Conservation (phyloP, 1,284 basidiomycete genomes). For the Schizophyllum commune region DNA sequence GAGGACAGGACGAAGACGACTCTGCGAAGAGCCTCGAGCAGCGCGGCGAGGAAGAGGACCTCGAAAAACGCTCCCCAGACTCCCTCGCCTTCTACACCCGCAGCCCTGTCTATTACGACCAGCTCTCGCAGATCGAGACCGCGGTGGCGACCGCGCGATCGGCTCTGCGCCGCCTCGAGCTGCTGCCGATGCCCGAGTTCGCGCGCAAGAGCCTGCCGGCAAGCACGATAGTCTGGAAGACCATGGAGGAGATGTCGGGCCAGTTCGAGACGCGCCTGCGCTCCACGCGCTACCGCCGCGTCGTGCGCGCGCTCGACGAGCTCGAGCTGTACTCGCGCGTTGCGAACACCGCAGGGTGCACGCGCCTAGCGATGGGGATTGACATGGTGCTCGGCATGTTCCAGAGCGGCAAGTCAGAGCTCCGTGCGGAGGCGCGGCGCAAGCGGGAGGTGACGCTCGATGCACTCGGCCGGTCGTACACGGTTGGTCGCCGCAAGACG, state of each 20-base stretch:
- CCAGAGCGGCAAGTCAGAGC: slow-evolving; percentile 55
- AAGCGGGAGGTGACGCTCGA: slow-evolving; percentile 61
- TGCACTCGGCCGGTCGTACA: slow-evolving; percentile 72
- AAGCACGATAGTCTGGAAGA: slow-evolving; percentile 62
- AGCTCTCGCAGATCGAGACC: slow-evolving; percentile 59
- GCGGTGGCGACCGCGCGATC: slow-evolving; percentile 53
- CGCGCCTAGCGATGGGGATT: slow-evolving; percentile 50
- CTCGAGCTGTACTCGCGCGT: slow-evolving; percentile 69
- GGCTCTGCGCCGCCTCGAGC: slow-evolving; percentile 57
- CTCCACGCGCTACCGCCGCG: slow-evolving; percentile 65
- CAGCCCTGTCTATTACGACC: slow-evolving; percentile 72
- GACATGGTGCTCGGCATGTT: slow-evolving; percentile 53
- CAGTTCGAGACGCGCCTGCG: slow-evolving; percentile 59
- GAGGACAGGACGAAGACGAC: neutral
- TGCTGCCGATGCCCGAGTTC: slow-evolving; percentile 73
- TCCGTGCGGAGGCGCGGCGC: slow-evolving; percentile 48
- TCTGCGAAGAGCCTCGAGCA: neutral
- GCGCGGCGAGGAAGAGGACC: slow-evolving; percentile 7
- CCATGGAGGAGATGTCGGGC: slow-evolving; percentile 47
- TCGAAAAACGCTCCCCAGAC: slow-evolving; percentile 25
- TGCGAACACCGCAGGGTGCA: slow-evolving; percentile 54
- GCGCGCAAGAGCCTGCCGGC: slow-evolving; percentile 55
- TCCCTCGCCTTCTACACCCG: slow-evolving; percentile 87
- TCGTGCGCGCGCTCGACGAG: slow-evolving; percentile 62
- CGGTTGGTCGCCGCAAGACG: slow-evolving; percentile 80